Evolutionary conservation across 345 rosid species (phyloP), one percentile per base, ranked within the genome.

Genomic region (Anastatica hierochuntica): DNA sequence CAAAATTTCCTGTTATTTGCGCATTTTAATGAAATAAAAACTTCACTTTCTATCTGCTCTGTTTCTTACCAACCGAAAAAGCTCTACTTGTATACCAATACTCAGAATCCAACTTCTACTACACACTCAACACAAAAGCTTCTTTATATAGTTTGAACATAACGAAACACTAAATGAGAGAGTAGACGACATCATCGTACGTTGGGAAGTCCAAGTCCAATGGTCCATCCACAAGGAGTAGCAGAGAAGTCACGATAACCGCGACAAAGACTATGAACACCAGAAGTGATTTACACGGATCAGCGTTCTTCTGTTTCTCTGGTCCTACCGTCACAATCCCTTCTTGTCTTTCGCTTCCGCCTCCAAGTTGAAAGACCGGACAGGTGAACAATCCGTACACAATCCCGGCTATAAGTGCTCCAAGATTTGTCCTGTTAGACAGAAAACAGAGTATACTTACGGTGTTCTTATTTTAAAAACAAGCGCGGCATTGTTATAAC

Each of bases 391-490:
- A 80, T 8, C 90, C 90, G 1, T 83, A 81, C 35, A 57, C 54
- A 3, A 80, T 67, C 11, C 97, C 97, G 0, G 79, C 74, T 15
- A 77, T 30, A 7, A 72, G 76, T 53, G 95, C 88, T 59, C 95
- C 95, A 0, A 84, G 39, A 60, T 90, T 94, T 36, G 90, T 68
- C 95, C 97, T 90, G 69, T n/a, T 35, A 1, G 17, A 36, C 24
- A 21, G 24, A 39, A 8, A 20, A 9, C 34, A 53, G 36, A 12
- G n/a, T n/a, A n/a, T n/a, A n/a, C n/a, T n/a, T n/a, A n/a, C n/a
- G n/a, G n/a, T n/a, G n/a, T n/a, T n/a, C n/a, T n/a, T n/a, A n/a
- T n/a, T n/a, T n/a, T n/a, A n/a, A n/a, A n/a, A n/a, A n/a, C n/a
- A n/a, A n/a, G n/a, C n/a, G n/a, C n/a, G n/a, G n/a, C n/a, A n/a